Evolutionary conservation across 2,329 filamentous ascomycete species (phyloP).

Genomic region (Fusarium avenaceum): DNA sequence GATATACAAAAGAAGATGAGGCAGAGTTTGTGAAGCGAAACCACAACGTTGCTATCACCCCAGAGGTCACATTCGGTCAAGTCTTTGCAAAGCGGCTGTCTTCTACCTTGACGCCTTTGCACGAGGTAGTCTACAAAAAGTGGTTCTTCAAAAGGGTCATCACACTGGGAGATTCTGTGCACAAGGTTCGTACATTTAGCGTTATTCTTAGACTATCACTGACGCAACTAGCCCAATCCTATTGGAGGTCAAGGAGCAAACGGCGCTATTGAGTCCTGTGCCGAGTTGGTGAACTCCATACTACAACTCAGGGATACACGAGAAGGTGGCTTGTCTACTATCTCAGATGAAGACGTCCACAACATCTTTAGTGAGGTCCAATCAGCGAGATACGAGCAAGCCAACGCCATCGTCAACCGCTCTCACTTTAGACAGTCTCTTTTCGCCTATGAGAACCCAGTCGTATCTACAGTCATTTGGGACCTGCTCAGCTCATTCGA

Average conservation of each 20-base stretch:
- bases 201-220: too few species aligned
- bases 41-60: not conserved
- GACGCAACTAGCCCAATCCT: not conserved
- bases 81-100: not conserved
- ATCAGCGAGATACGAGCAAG: too few species aligned
- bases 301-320: not conserved
- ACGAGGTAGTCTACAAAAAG: not conserved
- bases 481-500: too few species aligned
- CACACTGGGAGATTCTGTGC: conserved; percentile 1
- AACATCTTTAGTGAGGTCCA: not conserved
- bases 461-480: too few species aligned
- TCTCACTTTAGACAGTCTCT: too few species aligned
- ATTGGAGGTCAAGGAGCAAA: conserved; percentile 5
- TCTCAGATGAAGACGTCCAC: not conserved
- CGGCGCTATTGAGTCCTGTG: not conserved
- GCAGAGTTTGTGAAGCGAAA: not conserved
- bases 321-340: not conserved
- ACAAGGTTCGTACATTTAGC: too few species aligned
- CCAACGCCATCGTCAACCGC: too few species aligned
- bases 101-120: not conserved
- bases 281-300: not conserved
- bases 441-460: too few species aligned
- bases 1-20: not conserved
- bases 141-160: conserved; percentile 4
- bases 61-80: not conserved